phyloP scores from a whole-genome alignment of 257 asterid species.

The Primulina tabacum region DNA sequence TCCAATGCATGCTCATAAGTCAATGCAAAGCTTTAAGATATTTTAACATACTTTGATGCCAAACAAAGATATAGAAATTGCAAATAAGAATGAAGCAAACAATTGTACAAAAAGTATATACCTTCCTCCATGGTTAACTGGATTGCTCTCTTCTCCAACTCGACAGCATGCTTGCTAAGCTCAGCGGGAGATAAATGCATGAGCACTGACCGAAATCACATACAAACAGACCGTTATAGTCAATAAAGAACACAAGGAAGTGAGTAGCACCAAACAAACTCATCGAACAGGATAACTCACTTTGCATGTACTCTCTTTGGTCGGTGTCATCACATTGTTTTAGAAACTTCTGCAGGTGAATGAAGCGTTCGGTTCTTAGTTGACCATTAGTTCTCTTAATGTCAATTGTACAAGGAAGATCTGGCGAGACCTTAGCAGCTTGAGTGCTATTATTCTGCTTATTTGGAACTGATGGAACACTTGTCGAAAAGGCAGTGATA shows the following conservation, averaged over 20 bases:
- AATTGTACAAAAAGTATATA: slow-evolving; percentile 23
- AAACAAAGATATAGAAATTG: slow-evolving; percentile 8
- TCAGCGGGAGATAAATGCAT: slow-evolving; percentile 54
- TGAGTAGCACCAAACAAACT: slow-evolving; percentile 21
- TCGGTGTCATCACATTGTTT: slow-evolving; percentile 67
- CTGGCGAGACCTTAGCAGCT: slow-evolving; percentile 47
- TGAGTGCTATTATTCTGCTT: slow-evolving; percentile 42
- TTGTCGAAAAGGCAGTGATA: slow-evolving; percentile 34
- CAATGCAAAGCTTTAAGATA: slow-evolving; percentile 3
- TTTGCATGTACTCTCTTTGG: slow-evolving; percentile 49
- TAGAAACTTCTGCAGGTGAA: slow-evolving; percentile 66
- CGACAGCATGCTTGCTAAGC: slow-evolving; percentile 79
- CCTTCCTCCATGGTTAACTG: slow-evolving; percentile 75
- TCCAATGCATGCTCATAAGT: not conserved
- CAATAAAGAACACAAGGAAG: slow-evolving; percentile 7
- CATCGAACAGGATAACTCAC: slow-evolving; percentile 49
- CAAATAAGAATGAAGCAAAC: slow-evolving; percentile 1
- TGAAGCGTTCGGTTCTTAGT: slow-evolving; percentile 55
- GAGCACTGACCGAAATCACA: slow-evolving; percentile 49
- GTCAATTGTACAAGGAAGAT: slow-evolving; percentile 37
- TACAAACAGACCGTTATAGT: slow-evolving; percentile 27
- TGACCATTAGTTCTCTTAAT: slow-evolving; percentile 44
- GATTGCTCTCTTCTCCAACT: slow-evolving; percentile 67
- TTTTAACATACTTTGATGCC: not conserved
- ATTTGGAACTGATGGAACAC: slow-evolving; percentile 46